phyloP scores from a whole-genome alignment of 2,329 filamentous ascomycete genomes.

The Ustulina deusta region DNA sequence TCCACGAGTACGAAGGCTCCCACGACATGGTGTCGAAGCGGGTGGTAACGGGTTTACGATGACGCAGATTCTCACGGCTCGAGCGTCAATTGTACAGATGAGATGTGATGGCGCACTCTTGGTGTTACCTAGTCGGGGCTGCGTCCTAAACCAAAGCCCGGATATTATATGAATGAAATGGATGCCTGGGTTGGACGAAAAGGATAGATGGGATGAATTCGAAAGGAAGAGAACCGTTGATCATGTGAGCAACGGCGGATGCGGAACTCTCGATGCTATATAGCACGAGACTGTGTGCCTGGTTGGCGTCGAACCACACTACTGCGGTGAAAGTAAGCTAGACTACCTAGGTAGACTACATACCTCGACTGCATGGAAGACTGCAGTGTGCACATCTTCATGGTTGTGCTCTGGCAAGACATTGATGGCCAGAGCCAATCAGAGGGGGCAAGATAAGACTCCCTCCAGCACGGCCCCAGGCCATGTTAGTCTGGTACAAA shows the following conservation, averaged over 20 bases:
- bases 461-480: slow-evolving; percentile 24
- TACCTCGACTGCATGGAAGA: background rate
- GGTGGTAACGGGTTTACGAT: slow-evolving; percentile 5
- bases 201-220: slow-evolving; percentile 15
- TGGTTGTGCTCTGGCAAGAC: slow-evolving; percentile 27
- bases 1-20: slow-evolving; percentile 60
- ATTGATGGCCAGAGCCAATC: slow-evolving; percentile 43
- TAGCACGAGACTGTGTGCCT: slow-evolving; percentile 33
- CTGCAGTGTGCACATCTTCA: slow-evolving; percentile 32
- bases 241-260: slow-evolving; percentile 30
- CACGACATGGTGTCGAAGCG: slow-evolving; percentile 62
- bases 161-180: background rate
- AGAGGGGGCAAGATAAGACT: slow-evolving; percentile 34
- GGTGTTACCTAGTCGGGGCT: background rate
- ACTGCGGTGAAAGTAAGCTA: slow-evolving; percentile 4
- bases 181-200: slow-evolving; percentile 3
- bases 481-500: slow-evolving; percentile 33
- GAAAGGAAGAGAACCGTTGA: slow-evolving; percentile 4
- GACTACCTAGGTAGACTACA: background rate
- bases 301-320: slow-evolving; percentile 36
- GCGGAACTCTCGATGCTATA: slow-evolving; percentile 42
- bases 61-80: background rate
- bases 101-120: background rate
- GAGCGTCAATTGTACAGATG: slow-evolving; percentile 6
- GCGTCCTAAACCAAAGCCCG: slow-evolving; percentile 1